phyloP scores from a whole-genome alignment of 2,329 filamentous ascomycete genomes.

The Aspergillus viridinutans region DNA sequence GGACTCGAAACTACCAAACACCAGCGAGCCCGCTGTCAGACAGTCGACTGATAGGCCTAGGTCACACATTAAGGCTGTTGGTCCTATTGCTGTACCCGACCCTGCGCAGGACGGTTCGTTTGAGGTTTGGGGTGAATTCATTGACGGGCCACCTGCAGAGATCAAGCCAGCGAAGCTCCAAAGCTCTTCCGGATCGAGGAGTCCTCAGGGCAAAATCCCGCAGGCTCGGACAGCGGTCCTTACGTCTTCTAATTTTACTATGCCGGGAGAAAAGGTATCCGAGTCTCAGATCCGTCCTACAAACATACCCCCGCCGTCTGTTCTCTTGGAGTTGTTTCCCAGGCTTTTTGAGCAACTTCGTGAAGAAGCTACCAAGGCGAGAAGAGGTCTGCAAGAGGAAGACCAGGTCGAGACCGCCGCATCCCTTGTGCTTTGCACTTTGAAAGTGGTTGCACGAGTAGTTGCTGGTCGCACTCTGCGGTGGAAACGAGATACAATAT shows the following conservation, averaged over 20 bases:
- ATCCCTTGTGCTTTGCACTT: conserved; percentile 23
- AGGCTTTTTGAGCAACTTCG: conserved; percentile 64
- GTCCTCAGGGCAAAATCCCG: conserved; percentile 1
- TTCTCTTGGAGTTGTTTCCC: conserved; percentile 74
- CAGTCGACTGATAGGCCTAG: neutral
- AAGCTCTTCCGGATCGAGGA: conserved; percentile 3
- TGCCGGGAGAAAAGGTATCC: conserved; percentile 4
- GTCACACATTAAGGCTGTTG: conserved; percentile 13
- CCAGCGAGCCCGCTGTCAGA: conserved; percentile 1
- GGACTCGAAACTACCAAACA: conserved; percentile 15
- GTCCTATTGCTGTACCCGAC: conserved; percentile 3
- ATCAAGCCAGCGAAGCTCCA: conserved; percentile 4
- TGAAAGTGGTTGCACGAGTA: conserved; percentile 66
- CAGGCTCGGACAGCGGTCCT: neutral
- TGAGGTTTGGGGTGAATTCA: conserved; percentile 51
- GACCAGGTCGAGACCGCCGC: conserved; percentile 16
- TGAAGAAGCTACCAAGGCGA: conserved; percentile 60
- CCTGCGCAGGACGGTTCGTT: conserved; percentile 19
- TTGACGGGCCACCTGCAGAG: conserved; percentile 31
- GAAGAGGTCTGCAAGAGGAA: conserved; percentile 52
- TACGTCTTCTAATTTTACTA: conserved; percentile 3
- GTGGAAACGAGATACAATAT: conserved; percentile 83
- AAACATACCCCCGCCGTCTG: conserved; percentile 83
- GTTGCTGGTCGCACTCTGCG: conserved; percentile 79
- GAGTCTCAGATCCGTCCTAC: conserved; percentile 57